Evolutionary conservation across 352 stramenopile genomes (phyloP).

Genomic region (Phytophthora fragariae): DNA sequence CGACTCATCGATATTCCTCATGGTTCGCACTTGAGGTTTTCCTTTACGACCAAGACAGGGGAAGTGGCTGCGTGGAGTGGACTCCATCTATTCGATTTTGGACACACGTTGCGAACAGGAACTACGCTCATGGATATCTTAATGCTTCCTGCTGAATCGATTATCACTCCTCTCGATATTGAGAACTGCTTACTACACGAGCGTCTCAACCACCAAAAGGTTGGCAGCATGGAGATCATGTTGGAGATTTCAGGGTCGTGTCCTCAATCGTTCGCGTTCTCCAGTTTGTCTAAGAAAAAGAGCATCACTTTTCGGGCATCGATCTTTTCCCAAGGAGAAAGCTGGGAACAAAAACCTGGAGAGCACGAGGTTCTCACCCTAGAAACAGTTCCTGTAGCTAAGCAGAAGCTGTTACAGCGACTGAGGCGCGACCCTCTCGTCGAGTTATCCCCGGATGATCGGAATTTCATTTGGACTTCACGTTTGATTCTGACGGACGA

Average conservation of each 20-base stretch:
- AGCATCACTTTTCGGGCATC: conserved; percentile 73
- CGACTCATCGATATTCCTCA: conserved; percentile 75
- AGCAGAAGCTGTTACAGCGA: conserved; percentile 55
- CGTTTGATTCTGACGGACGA: conserved; percentile 67
- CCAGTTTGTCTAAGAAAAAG: conserved; percentile 58
- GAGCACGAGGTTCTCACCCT: conserved; percentile 25
- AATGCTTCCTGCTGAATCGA: conserved; percentile 23
- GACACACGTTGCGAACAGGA: conserved; percentile 69
- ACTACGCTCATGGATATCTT: conserved; percentile 59
- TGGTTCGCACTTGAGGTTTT: conserved; percentile 73
- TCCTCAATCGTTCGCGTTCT: conserved; percentile 66
- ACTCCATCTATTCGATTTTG: conserved; percentile 85
- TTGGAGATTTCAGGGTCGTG: conserved; percentile 55
- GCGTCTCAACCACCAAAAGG: conserved; percentile 37
- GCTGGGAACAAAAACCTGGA: conserved; percentile 7
- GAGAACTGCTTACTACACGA: conserved; percentile 70
- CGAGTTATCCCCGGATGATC: conserved; percentile 63
- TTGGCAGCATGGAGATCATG: conserved; percentile 56
- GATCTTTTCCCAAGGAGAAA: conserved; percentile 60
- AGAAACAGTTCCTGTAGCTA: conserved; percentile 43
- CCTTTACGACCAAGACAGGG: conserved; percentile 55
- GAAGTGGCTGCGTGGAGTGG: conserved; percentile 66
- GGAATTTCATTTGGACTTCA: conserved; percentile 76
- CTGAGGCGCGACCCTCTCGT: conserved; percentile 75
- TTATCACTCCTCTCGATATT: conserved; percentile 71